Evolutionary conservation across 441 rosid genomes (phyloP).

Genomic region (Adansonia rubrostipa): DNA sequence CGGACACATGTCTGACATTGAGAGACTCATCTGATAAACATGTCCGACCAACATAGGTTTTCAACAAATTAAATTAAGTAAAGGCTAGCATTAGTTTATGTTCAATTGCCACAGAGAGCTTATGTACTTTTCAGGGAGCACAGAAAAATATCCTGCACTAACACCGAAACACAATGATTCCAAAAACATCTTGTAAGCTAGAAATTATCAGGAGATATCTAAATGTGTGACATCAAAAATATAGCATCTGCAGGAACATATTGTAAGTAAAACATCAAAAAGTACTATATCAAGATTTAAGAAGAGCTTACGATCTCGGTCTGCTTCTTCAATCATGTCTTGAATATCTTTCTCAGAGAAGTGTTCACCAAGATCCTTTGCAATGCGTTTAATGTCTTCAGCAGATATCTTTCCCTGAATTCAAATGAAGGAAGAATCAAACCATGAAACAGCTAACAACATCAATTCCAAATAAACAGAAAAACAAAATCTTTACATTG

Average conservation of each 20-base stretch:
- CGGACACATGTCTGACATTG: too few species aligned
- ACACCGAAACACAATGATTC: background rate
- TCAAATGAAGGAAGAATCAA: conserved; percentile 18
- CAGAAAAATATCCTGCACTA: background rate
- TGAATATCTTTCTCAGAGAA: conserved; percentile 75
- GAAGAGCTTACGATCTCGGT: conserved; percentile 69
- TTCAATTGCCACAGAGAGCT: background rate
- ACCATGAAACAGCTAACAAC: conserved; percentile 14
- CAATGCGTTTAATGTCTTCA: conserved; percentile 67
- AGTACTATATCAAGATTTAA: background rate
- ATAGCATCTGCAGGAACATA: conserved; percentile 3
- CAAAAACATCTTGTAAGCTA: background rate
- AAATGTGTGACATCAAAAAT: background rate
- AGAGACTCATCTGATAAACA: too few species aligned
- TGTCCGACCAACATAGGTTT: too few species aligned
- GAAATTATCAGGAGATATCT: background rate
- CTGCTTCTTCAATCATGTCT: conserved; percentile 94
- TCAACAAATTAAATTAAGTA: background rate
- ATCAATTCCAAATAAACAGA: conserved; percentile 16
- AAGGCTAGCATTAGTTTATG: background rate
- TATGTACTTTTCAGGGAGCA: background rate
- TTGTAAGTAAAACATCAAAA: conserved; percentile 1
- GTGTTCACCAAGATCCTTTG: conserved; percentile 83
- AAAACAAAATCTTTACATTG: conserved; percentile 48
- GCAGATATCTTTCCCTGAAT: conserved; percentile 80